Evolutionary conservation across 257 asterid species (phyloP).

Genomic region (Datura wrightii): DNA sequence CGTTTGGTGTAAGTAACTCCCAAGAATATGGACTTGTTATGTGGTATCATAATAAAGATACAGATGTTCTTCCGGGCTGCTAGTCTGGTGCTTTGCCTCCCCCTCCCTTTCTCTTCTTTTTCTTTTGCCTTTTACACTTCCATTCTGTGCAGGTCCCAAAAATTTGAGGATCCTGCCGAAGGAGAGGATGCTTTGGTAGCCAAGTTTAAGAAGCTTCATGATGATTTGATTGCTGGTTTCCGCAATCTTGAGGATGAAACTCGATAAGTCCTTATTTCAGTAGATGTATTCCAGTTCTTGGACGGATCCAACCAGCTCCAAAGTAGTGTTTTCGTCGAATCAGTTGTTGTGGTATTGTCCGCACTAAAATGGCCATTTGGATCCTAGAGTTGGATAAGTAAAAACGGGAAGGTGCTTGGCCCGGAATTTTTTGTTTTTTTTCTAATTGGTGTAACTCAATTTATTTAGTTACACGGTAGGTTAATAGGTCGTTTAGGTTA

Average conservation of each 20-base stretch:
- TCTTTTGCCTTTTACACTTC: neutral
- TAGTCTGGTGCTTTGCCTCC: constrained; percentile 5
- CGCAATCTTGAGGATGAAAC: constrained; percentile 94
- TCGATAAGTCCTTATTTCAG: constrained; percentile 50
- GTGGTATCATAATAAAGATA: neutral
- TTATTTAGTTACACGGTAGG: neutral
- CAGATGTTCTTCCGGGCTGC: neutral
- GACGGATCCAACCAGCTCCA: neutral
- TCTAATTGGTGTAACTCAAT: neutral
- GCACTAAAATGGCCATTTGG: neutral
- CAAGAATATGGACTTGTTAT: constrained; percentile 10
- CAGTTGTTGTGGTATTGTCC: constrained; percentile 1
- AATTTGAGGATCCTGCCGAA: constrained; percentile 98
- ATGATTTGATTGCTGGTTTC: constrained; percentile 92
- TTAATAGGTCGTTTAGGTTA: neutral
- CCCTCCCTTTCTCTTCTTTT: neutral
- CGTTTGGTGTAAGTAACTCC: constrained; percentile 82
- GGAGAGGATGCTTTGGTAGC: constrained; percentile 79
- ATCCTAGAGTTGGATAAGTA: neutral
- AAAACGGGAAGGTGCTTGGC: constrained; percentile 10
- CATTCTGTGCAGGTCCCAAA: constrained; percentile 74
- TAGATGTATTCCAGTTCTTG: neutral
- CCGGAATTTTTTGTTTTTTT: neutral
- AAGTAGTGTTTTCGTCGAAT: neutral
- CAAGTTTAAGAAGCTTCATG: constrained; percentile 84